Conservation (phyloP, 768 basidiomycete species). For the Hygrocybe punicea region DNA sequence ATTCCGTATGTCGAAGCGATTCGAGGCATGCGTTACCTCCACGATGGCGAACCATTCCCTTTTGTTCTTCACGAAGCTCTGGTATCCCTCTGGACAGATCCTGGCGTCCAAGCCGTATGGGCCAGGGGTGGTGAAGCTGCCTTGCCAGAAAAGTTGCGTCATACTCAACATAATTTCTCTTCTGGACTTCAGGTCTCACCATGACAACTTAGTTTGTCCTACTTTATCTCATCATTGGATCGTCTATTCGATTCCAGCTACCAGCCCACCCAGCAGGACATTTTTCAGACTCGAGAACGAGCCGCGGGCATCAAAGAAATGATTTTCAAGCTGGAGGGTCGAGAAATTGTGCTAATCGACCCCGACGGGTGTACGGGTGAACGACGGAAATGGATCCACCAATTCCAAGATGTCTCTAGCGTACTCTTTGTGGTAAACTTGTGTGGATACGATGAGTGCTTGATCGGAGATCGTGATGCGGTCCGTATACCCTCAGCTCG, state of each 20-base stretch:
- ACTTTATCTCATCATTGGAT: slow-evolving; percentile 78
- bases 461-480: slow-evolving; percentile 89
- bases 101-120: slow-evolving; percentile 70
- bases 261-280: slow-evolving; percentile 79
- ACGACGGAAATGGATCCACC: slow-evolving; percentile 90
- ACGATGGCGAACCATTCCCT: slow-evolving; percentile 81
- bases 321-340: slow-evolving; percentile 69
- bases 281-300: slow-evolving; percentile 77
- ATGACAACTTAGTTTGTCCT: slow-evolving; percentile 48
- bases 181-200: slow-evolving; percentile 7
- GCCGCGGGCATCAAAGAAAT: slow-evolving; percentile 92
- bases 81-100: slow-evolving; percentile 71
- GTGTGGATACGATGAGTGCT: slow-evolving; percentile 90
- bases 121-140: slow-evolving; percentile 84
- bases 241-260: slow-evolving; percentile 74
- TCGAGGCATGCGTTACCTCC: slow-evolving; percentile 64
- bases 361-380: slow-evolving; percentile 93
- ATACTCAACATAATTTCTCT: background rate
- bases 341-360: slow-evolving; percentile 90
- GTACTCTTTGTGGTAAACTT: slow-evolving; percentile 89
- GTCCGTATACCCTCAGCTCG: slow-evolving; percentile 43
- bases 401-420: slow-evolving; percentile 90
- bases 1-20: slow-evolving; percentile 56
- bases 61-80: slow-evolving; percentile 61
- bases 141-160: slow-evolving; percentile 79